Evolutionary conservation across 75 land plant genomes (phyloP), one percentile per base, ranked within the genome.

Genomic region (Cryptomeria japonica): DNA sequence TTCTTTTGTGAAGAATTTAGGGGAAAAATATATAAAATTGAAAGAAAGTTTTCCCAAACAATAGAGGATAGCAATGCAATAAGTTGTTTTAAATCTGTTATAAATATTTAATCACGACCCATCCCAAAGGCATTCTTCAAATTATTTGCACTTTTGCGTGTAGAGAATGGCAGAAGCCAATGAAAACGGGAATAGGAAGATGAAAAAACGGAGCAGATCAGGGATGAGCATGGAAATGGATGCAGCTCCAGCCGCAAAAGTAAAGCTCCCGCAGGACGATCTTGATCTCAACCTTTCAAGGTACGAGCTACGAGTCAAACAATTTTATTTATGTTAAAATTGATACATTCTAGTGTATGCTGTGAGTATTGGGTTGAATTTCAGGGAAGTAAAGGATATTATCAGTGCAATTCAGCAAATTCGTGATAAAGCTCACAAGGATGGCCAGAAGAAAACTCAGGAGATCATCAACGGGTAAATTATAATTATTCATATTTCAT

Each of bases 301-400:
- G 93, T 92, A 3, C 2, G 31, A 58, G 0, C 28, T 84, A 53
- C 8, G 9, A 28, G 9, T 73, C 3, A 5, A 22, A 19, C 72
- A 5, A 22, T 68, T 68, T 68, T 68, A 68, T 31, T 28, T 86
- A 49, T 31, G 15, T 89, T 85, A 56, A 25, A 70, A 4, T 80
- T 19, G 31, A 39, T 79, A 16, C n/a, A 13, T 39, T 70, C 56
- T 41, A 9, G 10, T 32, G n/a, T 32, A 11, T 73, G 68, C 16
- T 55, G 36, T 72, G 49, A 70, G 34, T 77, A 61, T 25, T 6
- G 70, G 4, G 18, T 61, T 75, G 28, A 25, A 87, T 87, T 86
- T 46, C 93, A 96, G 97, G 86, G 97, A 96, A 84, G 87, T 96
- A 80, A 93, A 94, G 83, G 96, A 93, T 14, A 95, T 96, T 19